phyloP scores from a whole-genome alignment of 805 yeast species.

The Komagataella ulmi region DNA sequence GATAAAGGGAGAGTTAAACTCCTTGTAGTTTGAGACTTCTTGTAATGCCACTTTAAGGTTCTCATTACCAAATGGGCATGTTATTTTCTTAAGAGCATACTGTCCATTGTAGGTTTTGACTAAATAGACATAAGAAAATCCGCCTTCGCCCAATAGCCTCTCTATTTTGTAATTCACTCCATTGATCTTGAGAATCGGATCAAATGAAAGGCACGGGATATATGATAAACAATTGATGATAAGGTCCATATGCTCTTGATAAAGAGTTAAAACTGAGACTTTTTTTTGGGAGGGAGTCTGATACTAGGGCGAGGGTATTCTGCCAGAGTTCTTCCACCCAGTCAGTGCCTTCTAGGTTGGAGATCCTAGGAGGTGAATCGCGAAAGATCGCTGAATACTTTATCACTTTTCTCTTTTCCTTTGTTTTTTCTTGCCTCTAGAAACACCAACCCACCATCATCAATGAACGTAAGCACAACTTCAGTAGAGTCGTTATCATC shows the following conservation, averaged over 20 bases:
- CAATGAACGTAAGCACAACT: neutral
- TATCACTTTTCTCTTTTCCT: neutral
- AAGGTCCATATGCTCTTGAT: neutral
- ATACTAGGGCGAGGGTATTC: neutral
- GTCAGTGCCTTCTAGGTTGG: neutral
- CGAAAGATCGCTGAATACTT: neutral
- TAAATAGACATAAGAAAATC: conserved; percentile 75
- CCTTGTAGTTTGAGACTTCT: conserved; percentile 65
- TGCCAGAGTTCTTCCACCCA: neutral
- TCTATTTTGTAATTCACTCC: conserved; percentile 48
- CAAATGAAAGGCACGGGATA: conserved; percentile 2
- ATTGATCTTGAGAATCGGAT: conserved; percentile 49
- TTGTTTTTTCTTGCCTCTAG: neutral
- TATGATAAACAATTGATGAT: neutral
- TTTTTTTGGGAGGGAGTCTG: neutral
- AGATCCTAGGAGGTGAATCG: neutral
- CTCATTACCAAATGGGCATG: conserved; percentile 79
- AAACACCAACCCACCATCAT: neutral
- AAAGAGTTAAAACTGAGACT: neutral
- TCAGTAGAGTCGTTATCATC: neutral
- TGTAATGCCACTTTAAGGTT: conserved; percentile 61
- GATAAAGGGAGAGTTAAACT: conserved; percentile 56
- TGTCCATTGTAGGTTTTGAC: conserved; percentile 38
- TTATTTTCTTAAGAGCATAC: conserved; percentile 73
- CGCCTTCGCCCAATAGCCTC: conserved; percentile 80